Evolutionary conservation across 2,329 filamentous ascomycete genomes (phyloP), one percentile per base, ranked within the genome.

Genomic region (Didymella pinodella): DNA sequence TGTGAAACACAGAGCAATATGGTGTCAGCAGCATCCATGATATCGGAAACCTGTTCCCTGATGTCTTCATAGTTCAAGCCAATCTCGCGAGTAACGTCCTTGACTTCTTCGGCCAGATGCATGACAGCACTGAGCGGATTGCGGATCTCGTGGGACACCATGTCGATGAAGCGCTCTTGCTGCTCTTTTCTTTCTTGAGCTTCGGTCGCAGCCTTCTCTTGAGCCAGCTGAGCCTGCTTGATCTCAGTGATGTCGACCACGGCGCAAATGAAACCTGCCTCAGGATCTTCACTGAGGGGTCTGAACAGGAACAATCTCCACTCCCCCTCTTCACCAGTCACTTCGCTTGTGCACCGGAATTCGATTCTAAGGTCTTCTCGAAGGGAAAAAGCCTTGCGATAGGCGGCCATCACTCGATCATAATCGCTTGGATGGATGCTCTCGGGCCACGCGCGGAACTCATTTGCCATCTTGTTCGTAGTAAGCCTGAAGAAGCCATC

Each of bases 221-320:
- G 78, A 3, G 74, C 63, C 8, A 80, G 50, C 52, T 81, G 75
- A 3, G 79, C 79, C 38, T 74, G 73, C 57, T 82, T 82, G 58
- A 81, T 79, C 16, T 77, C 75, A 16, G 77, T 81, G 36, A 82
- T 81, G 54, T 82, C 80, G 14, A 81, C 77, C 10, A 82, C 73
- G 20, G 78, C 79, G 59, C 79, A 81, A 6, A 81, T 80, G 61
- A 79, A 82, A 2, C 80, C 79, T 7, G 78, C 78, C 25, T 79
- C 75, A 7, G 72, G 69, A 7, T 79, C 77, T 6, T 80, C 75
- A 31, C 73, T 77, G 1, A 82, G 67, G 3, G 79, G 79, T 8
- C 75, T 77, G 29, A 82, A 68, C 6, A 81, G 63, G 46, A 82
- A 77, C 26, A 82, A 61, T 20, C 80, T 71, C 79, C 80, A 81